These are phyloP conservation scores for Ascochyta viciae-villosae DNA, from an alignment of 2,329 filamentous ascomycete genomes.

Conservation along the genomic window DNA sequence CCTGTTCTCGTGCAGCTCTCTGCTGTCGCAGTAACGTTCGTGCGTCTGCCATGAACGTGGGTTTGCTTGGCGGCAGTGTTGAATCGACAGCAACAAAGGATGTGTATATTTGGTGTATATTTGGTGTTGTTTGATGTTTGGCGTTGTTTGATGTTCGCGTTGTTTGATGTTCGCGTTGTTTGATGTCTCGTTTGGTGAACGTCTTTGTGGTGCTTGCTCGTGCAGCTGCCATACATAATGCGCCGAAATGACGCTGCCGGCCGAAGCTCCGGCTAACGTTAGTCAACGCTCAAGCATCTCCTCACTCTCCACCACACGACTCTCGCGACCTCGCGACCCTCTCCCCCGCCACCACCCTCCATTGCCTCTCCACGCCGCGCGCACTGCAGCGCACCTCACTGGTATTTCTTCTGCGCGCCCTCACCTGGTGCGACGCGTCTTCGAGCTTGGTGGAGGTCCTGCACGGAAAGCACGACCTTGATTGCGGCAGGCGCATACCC, in stretches of 20 bases:
- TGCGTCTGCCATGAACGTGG: conserved; percentile 46
- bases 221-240: not conserved
- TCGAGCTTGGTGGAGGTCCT: conserved; percentile 21
- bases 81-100: not conserved
- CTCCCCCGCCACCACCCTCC: conserved; percentile 20
- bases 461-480: conserved; percentile 31
- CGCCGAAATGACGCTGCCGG: not conserved
- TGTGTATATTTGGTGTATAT: not conserved
- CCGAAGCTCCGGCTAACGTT: conserved; percentile 7
- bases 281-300: conserved; percentile 37
- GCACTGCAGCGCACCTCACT: conserved; percentile 15
- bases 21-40: conserved; percentile 49
- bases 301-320: conserved; percentile 44
- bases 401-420: conserved; percentile 6
- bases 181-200: not conserved
- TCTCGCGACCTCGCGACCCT: conserved; percentile 21
- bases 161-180: too few species aligned
- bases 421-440: conserved; percentile 17
- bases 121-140: not conserved
- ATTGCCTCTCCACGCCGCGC: conserved; percentile 20
- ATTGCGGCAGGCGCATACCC: conserved; percentile 27
- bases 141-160: not conserved
- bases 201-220: not conserved
- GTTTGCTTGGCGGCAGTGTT: not conserved
- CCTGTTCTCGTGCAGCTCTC: conserved; percentile 46